A percentile compares a stretch with the other conserved stretches of the same genome.
Conservation (phyloP, 2,329 filamentous ascomycete genomes). For the Talaromyces amestolkiae region DNA sequence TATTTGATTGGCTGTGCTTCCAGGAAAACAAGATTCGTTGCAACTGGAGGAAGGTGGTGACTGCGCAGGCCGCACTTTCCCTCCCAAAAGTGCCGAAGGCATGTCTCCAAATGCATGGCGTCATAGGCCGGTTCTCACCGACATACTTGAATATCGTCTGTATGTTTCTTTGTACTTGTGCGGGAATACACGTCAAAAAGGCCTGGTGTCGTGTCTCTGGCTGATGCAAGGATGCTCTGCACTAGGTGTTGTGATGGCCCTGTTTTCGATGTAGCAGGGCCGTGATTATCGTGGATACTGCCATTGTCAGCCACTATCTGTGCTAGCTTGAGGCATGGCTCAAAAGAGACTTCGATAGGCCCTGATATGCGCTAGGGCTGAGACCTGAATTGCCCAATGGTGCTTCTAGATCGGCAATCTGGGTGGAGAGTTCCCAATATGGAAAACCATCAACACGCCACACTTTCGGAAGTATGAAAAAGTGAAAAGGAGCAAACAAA, state of each 20-base stretch:
- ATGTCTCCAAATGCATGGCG: neutral
- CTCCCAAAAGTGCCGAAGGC: neutral
- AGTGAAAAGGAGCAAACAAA: neutral
- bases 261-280: neutral
- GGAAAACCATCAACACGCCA: neutral
- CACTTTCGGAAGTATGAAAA: neutral
- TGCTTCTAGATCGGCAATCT: neutral
- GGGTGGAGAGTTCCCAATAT: neutral
- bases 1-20: neutral
- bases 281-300: neutral
- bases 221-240: constrained; percentile 6
- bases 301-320: neutral
- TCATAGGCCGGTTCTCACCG: neutral
- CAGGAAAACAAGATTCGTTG: neutral
- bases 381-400: neutral
- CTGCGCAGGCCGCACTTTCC: neutral
- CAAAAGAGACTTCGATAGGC: neutral
- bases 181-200: neutral
- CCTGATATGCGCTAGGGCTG: constrained; percentile 9
- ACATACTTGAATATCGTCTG: neutral
- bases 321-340: neutral
- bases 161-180: neutral
- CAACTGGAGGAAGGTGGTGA: neutral
- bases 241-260: neutral
- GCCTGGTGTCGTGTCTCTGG: neutral